phyloP scores from a whole-genome alignment of 345 rosid genomes.

The Eucalyptus polybractea region DNA sequence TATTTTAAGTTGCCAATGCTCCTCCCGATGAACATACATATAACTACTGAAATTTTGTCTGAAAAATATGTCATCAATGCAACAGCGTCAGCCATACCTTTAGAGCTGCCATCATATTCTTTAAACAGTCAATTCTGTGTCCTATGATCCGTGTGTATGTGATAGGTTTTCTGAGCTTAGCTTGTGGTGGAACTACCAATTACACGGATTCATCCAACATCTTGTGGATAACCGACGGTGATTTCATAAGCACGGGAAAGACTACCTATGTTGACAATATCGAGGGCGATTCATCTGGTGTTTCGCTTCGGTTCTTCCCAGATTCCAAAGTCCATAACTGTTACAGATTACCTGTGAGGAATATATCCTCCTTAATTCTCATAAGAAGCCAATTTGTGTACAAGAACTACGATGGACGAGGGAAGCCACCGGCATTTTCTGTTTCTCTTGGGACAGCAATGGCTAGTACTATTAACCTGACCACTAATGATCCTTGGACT shows the following conservation, averaged over 20 bases:
- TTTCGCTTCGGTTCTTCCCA: constrained; percentile 58
- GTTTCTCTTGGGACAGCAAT: constrained; percentile 65
- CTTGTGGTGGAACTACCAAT: constrained; percentile 51
- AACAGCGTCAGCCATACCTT: not conserved
- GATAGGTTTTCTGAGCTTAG: constrained; percentile 80
- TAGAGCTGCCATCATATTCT: not conserved
- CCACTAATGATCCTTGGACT: constrained; percentile 56
- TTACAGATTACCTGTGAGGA: constrained; percentile 47
- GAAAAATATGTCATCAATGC: not conserved
- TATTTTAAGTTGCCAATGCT: not conserved
- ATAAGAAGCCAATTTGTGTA: constrained; percentile 64
- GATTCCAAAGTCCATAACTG: constrained; percentile 30
- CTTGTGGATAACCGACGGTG: constrained; percentile 51
- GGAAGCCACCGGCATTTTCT: constrained; percentile 54
- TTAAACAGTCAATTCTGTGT: not conserved
- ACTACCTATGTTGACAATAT: constrained; percentile 16
- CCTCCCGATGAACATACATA: not conserved
- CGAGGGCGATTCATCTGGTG: constrained; percentile 15
- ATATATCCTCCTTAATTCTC: constrained; percentile 45
- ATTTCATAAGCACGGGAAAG: constrained; percentile 50
- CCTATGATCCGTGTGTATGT: not conserved
- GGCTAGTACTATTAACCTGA: constrained; percentile 44
- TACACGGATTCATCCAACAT: constrained; percentile 40
- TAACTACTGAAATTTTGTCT: not conserved
- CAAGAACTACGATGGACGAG: constrained; percentile 56